phyloP scores from a whole-genome alignment of 306 rosid species.

The Leucaena leucocephala region DNA sequence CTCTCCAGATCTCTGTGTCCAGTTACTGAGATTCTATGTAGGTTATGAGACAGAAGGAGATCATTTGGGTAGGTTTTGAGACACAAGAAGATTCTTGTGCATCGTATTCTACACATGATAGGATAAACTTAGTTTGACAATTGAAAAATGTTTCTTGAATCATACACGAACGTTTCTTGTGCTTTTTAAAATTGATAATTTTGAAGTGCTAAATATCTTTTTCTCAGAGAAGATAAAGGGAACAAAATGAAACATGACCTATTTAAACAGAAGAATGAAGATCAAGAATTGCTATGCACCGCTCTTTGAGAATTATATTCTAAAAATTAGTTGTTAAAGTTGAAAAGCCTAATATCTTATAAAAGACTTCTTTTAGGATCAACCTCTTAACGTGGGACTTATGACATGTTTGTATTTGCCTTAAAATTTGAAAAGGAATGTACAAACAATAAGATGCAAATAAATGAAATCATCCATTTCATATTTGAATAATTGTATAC shows the following conservation, averaged over 20 bases:
- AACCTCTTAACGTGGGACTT: no score
- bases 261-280: slow-evolving; percentile 14
- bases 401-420: no score
- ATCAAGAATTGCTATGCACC: slow-evolving; percentile 30
- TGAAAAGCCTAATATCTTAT: no score
- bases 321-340: no score
- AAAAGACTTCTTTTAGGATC: no score
- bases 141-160: background rate
- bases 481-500: background rate
- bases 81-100: background rate
- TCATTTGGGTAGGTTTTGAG: background rate
- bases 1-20: no score
- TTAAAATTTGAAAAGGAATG: no score
- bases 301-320: no score
- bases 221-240: background rate
- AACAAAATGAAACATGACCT: slow-evolving; percentile 14
- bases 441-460: no score
- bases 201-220: background rate
- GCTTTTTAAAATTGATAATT: background rate
- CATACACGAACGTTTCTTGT: background rate
- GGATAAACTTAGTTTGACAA: background rate
- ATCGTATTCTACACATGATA: background rate
- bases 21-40: no score
- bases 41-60: background rate
- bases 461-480: no score